These are phyloP conservation scores for Coemansia furcata DNA, from an alignment of 192 early-diverging fungal species.

Conservation along the genomic window DNA sequence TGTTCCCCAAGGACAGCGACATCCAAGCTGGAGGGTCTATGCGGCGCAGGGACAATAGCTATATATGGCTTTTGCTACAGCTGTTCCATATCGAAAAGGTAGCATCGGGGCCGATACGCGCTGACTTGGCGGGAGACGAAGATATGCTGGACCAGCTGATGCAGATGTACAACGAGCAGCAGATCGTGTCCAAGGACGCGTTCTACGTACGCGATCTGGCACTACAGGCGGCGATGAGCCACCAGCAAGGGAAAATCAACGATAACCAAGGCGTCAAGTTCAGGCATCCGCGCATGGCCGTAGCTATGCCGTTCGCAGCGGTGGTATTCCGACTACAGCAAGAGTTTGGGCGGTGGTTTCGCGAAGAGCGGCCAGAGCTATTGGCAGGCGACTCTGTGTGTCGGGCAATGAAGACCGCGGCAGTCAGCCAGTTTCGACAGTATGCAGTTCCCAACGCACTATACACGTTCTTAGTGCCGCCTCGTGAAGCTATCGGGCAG, in stretches of 20 bases:
- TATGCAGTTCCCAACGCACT: conserved; percentile 46
- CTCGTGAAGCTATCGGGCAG: conserved; percentile 28
- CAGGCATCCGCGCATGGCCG: conserved; percentile 64
- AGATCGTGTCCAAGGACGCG: conserved; percentile 68
- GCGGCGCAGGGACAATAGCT: conserved; percentile 65
- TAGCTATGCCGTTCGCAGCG: conserved; percentile 60
- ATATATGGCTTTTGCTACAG: conserved; percentile 72
- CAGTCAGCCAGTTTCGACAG: conserved; percentile 46
- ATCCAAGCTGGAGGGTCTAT: conserved; percentile 37
- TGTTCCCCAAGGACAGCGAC: conserved; percentile 57
- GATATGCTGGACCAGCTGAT: conserved; percentile 69
- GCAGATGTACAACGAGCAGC: conserved; percentile 71
- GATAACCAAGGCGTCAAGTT: conserved; percentile 69
- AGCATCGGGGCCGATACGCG: conserved; percentile 56
- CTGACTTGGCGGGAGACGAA: conserved; percentile 68
- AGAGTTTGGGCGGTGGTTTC: conserved; percentile 44
- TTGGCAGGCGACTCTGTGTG: conserved; percentile 22
- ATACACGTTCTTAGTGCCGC: conserved; percentile 49
- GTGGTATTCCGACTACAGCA: conserved; percentile 37
- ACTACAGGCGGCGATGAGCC: conserved; percentile 67
- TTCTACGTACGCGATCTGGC: conserved; percentile 74
- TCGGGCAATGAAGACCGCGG: conserved; percentile 41
- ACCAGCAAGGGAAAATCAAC: conserved; percentile 61
- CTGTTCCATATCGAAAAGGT: conserved; percentile 69
- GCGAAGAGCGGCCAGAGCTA: conserved; percentile 34